A percentile compares a stretch with the other conserved stretches of the same genome.
Conservation (phyloP, 2,329 filamentous ascomycete genomes). For the Paecilomyces fulvus region DNA sequence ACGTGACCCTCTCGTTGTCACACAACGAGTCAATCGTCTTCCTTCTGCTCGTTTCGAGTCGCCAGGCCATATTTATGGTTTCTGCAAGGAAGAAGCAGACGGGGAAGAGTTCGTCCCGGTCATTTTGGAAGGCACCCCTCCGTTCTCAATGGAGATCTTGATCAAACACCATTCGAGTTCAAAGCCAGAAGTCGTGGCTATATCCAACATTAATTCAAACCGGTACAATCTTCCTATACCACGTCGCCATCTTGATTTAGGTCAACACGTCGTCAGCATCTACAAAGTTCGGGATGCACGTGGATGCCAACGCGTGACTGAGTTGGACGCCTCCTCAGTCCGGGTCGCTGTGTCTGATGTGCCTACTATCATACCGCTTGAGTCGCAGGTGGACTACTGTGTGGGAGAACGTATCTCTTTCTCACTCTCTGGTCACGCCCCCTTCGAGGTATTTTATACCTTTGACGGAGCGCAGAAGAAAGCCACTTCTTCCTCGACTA, state of each 20-base stretch:
- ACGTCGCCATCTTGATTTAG: constrained; percentile 72
- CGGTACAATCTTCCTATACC: constrained; percentile 76
- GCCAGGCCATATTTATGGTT: constrained; percentile 89
- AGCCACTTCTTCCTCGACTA: constrained; percentile 63
- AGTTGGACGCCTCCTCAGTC: constrained; percentile 64
- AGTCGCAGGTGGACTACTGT: constrained; percentile 80
- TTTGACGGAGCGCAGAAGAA: constrained; percentile 74
- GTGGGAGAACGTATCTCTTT: constrained; percentile 93
- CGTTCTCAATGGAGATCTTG: constrained; percentile 84
- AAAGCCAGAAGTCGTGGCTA: constrained; percentile 69
- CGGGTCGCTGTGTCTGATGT: constrained; percentile 90
- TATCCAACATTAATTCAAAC: constrained; percentile 68
- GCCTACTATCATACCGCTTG: constrained; percentile 79
- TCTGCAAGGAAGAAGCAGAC: constrained; percentile 76
- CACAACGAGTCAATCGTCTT: constrained; percentile 76
- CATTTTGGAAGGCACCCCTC: constrained; percentile 69
- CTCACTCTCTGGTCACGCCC: constrained; percentile 78
- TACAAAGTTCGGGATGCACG: constrained; percentile 80
- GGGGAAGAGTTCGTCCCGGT: constrained; percentile 84
- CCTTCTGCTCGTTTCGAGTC: constrained; percentile 75
- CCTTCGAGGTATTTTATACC: constrained; percentile 86
- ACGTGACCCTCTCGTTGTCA: constrained; percentile 59
- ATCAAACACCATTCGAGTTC: constrained; percentile 83
- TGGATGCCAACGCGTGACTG: constrained; percentile 74
- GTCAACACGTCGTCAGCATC: constrained; percentile 82